A percentile compares a stretch with the other conserved stretches of the same genome.
Evolutionary conservation across 83 land plant genomes (phyloP).

Genomic region (Diphasiastrum complanatum): DNA sequence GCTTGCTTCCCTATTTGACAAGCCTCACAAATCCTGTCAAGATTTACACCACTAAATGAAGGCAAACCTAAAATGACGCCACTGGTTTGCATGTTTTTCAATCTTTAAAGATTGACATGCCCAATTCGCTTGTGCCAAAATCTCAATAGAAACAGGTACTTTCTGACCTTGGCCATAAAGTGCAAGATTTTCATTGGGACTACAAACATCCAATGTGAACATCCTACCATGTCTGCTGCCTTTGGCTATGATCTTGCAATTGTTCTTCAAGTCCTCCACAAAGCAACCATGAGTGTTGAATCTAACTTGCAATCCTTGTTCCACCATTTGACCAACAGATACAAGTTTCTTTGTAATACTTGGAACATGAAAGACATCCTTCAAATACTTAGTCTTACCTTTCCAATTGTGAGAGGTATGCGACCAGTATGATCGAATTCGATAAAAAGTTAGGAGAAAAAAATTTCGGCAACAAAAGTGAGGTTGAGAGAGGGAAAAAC

Average conservation of each 20-base stretch:
- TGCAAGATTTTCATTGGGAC: background rate
- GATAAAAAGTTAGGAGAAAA: too few relatives aligned
- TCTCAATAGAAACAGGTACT: background rate
- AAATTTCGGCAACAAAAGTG: too few relatives aligned
- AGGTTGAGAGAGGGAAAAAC: too few relatives aligned
- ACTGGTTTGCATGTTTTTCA: background rate
- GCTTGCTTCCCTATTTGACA: slow-evolving; percentile 6
- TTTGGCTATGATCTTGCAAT: background rate
- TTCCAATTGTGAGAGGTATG: background rate
- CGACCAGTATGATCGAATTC: slow-evolving; percentile 2
- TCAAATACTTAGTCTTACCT: background rate
- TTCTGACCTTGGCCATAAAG: background rate
- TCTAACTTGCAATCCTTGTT: background rate
- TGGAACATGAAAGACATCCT: slow-evolving; percentile 3
- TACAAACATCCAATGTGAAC: slow-evolving; percentile 1
- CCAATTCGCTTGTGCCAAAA: slow-evolving; percentile 2
- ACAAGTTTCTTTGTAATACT: background rate
- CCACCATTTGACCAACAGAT: slow-evolving; percentile 5
- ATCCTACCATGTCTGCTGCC: background rate
- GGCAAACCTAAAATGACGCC: background rate
- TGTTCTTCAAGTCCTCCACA: background rate
- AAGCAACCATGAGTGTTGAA: background rate
- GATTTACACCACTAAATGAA: background rate
- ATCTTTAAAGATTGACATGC: background rate
- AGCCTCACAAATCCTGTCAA: background rate